Evolutionary conservation across 2,329 filamentous ascomycete species (phyloP), one percentile per base, ranked within the genome.

Genomic region (Neofusicoccum sp.): DNA sequence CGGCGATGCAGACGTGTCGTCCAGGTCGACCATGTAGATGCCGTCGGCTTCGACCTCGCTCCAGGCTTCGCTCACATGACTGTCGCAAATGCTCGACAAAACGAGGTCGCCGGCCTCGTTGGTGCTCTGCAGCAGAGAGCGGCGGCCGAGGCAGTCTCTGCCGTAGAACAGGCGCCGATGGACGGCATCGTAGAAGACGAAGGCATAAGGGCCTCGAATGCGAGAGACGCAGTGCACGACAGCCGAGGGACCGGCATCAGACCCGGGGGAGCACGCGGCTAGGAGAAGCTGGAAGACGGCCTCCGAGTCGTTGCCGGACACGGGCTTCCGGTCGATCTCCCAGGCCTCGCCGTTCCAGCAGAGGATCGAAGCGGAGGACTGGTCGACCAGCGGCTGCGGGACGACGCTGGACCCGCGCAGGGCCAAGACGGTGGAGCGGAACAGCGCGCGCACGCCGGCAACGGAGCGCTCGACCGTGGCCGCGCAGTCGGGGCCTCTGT

Each of bases 331-430:
- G 7, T 75, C 76, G 53, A 96, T 81, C 61, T 84, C 88, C 95
- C 95, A 99, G 1, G 92, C 93, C 73, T 99, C 95, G 44, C 95
- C 95, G 70, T 99, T 99, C 95, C 95, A 99, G 81, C 93, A 97
- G 2, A 99, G 80, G 0, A 90, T 79, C 1, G 88, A 91, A 3
- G 82, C 80, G 0, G 82, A 82, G 0, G 67, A 64, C 2, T 70
- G 38, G 65, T 89, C 84, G 43, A 82, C 73, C 3, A 96, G 82
- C 1, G 95, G 95, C 73, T 98, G 95, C 34, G 77, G 72, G 6
- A 87, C 85, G 53, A 95, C 71, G 63, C 84, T 79, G 53, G 86
- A 83, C 28, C 93, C 93, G 67, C 95, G 86, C n/a, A 99, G 80
- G 3, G 92, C 87, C n/a, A 98, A 84, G 0, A 99, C 93, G 0